A percentile compares a stretch with the other conserved stretches of the same genome.
Evolutionary conservation across 2,329 filamentous ascomycete species (phyloP).

Genomic region (Stemphylium beticola): DNA sequence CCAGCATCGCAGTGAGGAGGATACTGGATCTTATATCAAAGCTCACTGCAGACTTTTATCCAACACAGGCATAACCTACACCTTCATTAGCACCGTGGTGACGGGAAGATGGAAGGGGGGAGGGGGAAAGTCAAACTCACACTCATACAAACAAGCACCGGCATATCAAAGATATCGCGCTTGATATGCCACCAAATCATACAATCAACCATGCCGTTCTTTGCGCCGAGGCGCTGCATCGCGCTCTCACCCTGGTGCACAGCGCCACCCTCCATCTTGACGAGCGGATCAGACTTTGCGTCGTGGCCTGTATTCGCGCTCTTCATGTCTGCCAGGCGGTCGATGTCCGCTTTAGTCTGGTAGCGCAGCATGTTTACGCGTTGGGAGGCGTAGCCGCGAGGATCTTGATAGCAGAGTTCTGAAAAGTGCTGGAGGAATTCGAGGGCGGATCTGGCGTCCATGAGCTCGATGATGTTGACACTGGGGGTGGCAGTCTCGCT

Average conservation of each 20-base stretch:
- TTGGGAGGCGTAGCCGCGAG: slow-evolving; percentile 80
- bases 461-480: slow-evolving; percentile 87
- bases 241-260: slow-evolving; percentile 70
- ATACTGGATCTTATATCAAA: neutral
- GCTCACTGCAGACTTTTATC: slow-evolving; percentile 30
- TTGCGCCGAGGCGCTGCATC: slow-evolving; percentile 78
- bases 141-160: slow-evolving; percentile 98
- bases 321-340: slow-evolving; percentile 35
- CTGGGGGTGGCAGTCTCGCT: slow-evolving; percentile 64
- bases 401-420: slow-evolving; percentile 88
- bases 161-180: slow-evolving; percentile 96
- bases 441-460: slow-evolving; percentile 91
- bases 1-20: neutral
- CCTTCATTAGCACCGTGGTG: slow-evolving; percentile 12
- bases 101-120: too few species aligned
- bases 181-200: slow-evolving; percentile 98
- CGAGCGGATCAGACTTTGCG: slow-evolving; percentile 31
- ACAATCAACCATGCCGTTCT: slow-evolving; percentile 91
- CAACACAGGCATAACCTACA: slow-evolving; percentile 42
- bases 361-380: slow-evolving; percentile 91
- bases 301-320: slow-evolving; percentile 21
- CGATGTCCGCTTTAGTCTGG: slow-evolving; percentile 57
- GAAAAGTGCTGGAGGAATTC: slow-evolving; percentile 97
- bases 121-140: slow-evolving; percentile 71
- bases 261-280: slow-evolving; percentile 40